phyloP scores from a whole-genome alignment of 2,329 filamentous ascomycete genomes.

The Colletotrichum acutatum region DNA sequence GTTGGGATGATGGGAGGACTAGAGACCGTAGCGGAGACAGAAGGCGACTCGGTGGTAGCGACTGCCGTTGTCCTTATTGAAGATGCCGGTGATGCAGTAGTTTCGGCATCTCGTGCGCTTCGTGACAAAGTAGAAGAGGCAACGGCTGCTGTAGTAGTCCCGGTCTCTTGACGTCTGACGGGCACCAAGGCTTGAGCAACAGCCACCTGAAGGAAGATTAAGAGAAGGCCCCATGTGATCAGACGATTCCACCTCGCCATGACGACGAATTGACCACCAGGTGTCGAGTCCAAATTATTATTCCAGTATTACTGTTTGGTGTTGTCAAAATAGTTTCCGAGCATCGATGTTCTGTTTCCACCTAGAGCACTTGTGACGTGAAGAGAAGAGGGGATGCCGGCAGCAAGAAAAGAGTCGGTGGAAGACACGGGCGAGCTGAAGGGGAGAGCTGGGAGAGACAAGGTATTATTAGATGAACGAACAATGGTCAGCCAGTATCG shows the following conservation, averaged over 20 bases:
- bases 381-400: constrained; percentile 13
- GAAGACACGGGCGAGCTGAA: not conserved
- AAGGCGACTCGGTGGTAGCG: constrained; percentile 2
- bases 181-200: constrained; percentile 47
- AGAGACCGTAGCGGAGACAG: not conserved
- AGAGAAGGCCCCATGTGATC: constrained; percentile 52
- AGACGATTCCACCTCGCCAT: constrained; percentile 44
- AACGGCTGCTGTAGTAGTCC: constrained; percentile 37
- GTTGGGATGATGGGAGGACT: constrained; percentile 22
- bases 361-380: constrained; percentile 16
- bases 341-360: constrained; percentile 3
- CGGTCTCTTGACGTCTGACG: constrained; percentile 48
- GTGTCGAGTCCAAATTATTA: not conserved
- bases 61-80: constrained; percentile 2
- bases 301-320: not conserved
- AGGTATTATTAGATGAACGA: constrained; percentile 16
- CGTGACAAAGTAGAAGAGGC: constrained; percentile 24
- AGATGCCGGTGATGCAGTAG: not conserved
- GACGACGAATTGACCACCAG: not conserved
- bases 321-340: not conserved
- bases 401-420: constrained; percentile 4
- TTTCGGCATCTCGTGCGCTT: constrained; percentile 5
- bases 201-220: constrained; percentile 50
- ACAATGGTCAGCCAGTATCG: constrained; percentile 12
- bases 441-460: not conserved